These are phyloP conservation scores for Pterocarpus santalinus DNA, from an alignment of 306 rosid species.

Conservation along the genomic window DNA sequence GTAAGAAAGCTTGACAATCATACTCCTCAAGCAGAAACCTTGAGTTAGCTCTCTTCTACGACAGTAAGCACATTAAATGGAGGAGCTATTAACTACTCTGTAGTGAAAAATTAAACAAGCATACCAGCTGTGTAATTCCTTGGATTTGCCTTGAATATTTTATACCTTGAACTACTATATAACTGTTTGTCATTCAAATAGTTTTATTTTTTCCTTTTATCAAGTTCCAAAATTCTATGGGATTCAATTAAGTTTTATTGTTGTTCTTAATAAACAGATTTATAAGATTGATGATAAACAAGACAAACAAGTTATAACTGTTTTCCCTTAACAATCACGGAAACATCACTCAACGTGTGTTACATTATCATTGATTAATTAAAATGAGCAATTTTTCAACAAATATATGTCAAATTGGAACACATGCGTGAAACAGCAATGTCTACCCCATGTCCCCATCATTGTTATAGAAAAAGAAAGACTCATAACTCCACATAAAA, in stretches of 20 bases:
- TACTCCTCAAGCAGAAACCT: conserved; percentile 35
- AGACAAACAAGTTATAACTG: background rate
- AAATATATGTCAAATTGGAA: conserved; percentile 9
- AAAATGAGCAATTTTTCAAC: background rate
- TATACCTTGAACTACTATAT: conserved; percentile 10
- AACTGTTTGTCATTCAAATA: conserved; percentile 5
- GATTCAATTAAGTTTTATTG: background rate
- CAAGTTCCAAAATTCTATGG: background rate
- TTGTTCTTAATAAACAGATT: background rate
- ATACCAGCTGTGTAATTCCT: background rate
- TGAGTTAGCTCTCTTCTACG: background rate
- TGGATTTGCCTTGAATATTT: conserved; percentile 5
- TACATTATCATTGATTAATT: conserved; percentile 7
- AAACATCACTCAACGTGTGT: conserved; percentile 1
- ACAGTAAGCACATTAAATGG: background rate
- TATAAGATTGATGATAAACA: background rate
- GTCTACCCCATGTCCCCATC: background rate
- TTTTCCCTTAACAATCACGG: background rate
- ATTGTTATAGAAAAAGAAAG: conserved; percentile 20
- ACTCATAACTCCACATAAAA: background rate
- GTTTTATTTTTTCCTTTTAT: background rate
- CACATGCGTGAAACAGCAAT: background rate
- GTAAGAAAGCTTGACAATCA: conserved; percentile 22
- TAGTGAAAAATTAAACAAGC: conserved; percentile 17
- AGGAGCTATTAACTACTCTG: background rate